Evolutionary conservation across 257 asterid species (phyloP), one percentile per base, ranked within the genome.

Genomic region (Solanum raphanifolium): DNA sequence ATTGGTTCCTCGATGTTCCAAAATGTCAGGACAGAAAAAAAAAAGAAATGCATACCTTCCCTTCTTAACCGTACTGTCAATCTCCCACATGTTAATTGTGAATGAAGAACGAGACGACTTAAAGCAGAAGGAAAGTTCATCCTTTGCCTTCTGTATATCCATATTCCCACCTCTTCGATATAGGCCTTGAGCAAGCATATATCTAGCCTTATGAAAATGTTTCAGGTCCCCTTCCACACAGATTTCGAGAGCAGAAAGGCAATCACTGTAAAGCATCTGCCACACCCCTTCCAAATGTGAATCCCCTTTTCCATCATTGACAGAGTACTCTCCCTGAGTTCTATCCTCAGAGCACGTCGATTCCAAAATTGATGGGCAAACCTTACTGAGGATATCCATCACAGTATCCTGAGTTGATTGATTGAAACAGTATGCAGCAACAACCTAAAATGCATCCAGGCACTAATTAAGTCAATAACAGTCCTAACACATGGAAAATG

Each of bases 41-140:
- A 60, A 8, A 21, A 58, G 2, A 2, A 79, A 41, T 84, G 20
- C 58, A 12, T 92, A 95, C 99, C 98, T 95, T 93, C 98, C 99
- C 90, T 94, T 95, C 93, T 95, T 97, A 88, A 95, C 98, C 74
- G 83, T 95, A 92, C 99, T 95, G 92, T 97, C 98, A 90, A 97
- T 97, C 94, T 97, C 99, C 99, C 99, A 97, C 99, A 97, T 97
- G 91, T 97, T 95, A 90, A 97, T 89, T 72, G 99, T 95, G 91
- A 97, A 97, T 68, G 98, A 90, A 76, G 99, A 95, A 84, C 99
- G 99, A 43, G 95, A 88, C 29, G 99, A 95, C 93, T 93, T 97
- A 87, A 97, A 97, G 94, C 99, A 97, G 92, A 97, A 97, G 36
- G 99, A 95, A 87, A 97, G 98, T 88, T 97, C 98, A 92, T 97